phyloP scores from a whole-genome alignment of 1,139 yeast genomes.

The Yarrowia galli region DNA sequence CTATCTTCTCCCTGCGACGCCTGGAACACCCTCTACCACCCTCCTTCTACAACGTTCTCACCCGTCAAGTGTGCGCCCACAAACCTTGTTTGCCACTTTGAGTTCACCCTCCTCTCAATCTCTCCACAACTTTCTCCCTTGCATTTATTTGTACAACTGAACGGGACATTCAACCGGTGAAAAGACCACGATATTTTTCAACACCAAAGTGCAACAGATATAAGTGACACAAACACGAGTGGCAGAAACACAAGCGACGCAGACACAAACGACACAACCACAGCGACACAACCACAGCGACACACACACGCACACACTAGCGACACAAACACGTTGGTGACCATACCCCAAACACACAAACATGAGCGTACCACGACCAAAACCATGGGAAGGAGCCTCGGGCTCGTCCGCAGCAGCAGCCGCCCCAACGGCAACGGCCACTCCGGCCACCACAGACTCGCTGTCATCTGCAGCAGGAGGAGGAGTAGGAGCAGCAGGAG shows the following conservation, averaged over 20 bases:
- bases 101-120: slow-evolving; percentile 22
- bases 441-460: slow-evolving; percentile 43
- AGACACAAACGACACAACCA: neutral
- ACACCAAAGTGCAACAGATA: no score
- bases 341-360: neutral
- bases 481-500: slow-evolving; percentile 39
- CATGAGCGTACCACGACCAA: slow-evolving; percentile 64
- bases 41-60: neutral
- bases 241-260: neutral
- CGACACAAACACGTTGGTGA: no score
- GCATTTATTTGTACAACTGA: neutral
- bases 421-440: slow-evolving; percentile 42
- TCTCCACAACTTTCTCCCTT: slow-evolving; percentile 30
- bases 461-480: slow-evolving; percentile 41
- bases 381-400: slow-evolving; percentile 73
- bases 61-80: neutral
- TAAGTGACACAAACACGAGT: neutral
- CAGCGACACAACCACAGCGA: neutral
- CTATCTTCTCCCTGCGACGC: neutral
- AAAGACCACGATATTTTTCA: no score
- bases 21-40: neutral
- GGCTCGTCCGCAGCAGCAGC: slow-evolving; percentile 43
- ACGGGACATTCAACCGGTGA: neutral
- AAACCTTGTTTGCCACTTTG: neutral
- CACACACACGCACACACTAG: neutral